Percentiles rank a stretch among this genome's conserved stretches.
Evolutionary conservation across 2,329 filamentous ascomycete genomes (phyloP).

Genomic region (Aspergillus felis): DNA sequence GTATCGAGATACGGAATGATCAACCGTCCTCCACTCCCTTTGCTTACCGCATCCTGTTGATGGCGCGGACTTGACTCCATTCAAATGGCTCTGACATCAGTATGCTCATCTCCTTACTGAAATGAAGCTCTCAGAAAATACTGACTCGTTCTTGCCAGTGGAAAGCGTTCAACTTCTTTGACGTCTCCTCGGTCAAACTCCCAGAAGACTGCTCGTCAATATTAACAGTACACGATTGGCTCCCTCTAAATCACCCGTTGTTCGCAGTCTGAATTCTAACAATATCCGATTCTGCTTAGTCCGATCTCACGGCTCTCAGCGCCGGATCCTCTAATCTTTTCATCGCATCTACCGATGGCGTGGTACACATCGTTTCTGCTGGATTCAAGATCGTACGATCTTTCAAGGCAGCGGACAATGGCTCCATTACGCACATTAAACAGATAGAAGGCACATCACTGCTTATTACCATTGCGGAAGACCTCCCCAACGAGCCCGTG

Average conservation of each 20-base stretch:
- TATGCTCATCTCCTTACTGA: slow-evolving; percentile 12
- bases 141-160: slow-evolving; percentile 56
- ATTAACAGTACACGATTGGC: slow-evolving; percentile 61
- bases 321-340: slow-evolving; percentile 88
- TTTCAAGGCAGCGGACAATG: slow-evolving; percentile 78
- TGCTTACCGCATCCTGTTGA: slow-evolving; percentile 13
- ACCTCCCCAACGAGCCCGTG: slow-evolving; percentile 79
- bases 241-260: slow-evolving; percentile 23
- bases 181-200: slow-evolving; percentile 78
- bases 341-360: slow-evolving; percentile 78
- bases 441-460: slow-evolving; percentile 84
- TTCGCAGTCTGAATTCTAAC: background rate
- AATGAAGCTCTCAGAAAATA: background rate
- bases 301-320: slow-evolving; percentile 75
- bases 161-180: slow-evolving; percentile 99
- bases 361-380: slow-evolving; percentile 80
- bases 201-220: slow-evolving; percentile 72
- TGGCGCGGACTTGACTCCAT: slow-evolving; percentile 29
- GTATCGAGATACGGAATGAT: slow-evolving; percentile 14
- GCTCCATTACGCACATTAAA: slow-evolving; percentile 81
- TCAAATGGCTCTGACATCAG: slow-evolving; percentile 44
- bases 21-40: slow-evolving; percentile 15
- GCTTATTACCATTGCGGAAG: slow-evolving; percentile 77
- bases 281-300: slow-evolving; percentile 29
- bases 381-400: slow-evolving; percentile 81